Evolutionary conservation across 2,329 filamentous ascomycete genomes (phyloP).

Genomic region (Myriosclerotinia scirpicola): DNA sequence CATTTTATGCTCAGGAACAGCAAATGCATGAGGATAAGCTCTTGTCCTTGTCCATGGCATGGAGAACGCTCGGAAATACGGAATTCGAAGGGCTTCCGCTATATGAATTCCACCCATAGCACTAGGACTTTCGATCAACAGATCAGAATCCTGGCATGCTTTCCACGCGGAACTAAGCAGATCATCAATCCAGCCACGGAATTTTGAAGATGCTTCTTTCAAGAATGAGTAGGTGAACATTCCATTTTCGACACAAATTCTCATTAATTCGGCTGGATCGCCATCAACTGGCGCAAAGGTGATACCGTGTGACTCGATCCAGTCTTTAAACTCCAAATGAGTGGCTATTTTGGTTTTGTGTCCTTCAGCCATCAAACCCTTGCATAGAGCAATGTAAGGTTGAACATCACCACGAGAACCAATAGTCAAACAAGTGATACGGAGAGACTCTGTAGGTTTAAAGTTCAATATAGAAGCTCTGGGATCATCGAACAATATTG

Average conservation of each 20-base stretch:
- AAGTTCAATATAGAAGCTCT: conserved; percentile 87
- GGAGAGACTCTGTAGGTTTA: conserved; percentile 76
- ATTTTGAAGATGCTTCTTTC: conserved; percentile 80
- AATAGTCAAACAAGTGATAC: conserved; percentile 91
- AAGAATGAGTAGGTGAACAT: conserved; percentile 95
- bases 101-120: conserved; percentile 99
- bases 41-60: conserved; percentile 98
- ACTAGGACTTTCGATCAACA: conserved; percentile 92
- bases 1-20: conserved; percentile 89
- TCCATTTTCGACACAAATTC: conserved; percentile 92
- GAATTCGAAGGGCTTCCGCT: conserved; percentile 86
- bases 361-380: conserved; percentile 82
- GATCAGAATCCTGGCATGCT: conserved; percentile 81
- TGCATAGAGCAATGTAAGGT: conserved; percentile 95
- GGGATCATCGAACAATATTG: conserved; percentile 86
- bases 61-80: conserved; percentile 95
- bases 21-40: conserved; percentile 95
- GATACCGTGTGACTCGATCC: conserved; percentile 91
- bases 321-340: conserved; percentile 83
- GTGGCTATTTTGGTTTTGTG: conserved; percentile 87
- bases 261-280: conserved; percentile 92
- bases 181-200: conserved; percentile 93
- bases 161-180: conserved; percentile 78
- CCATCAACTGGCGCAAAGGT: conserved; percentile 87
- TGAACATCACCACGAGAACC: conserved; percentile 95